Base-by-base conservation (phyloP, 768 basidiomycete genomes). In the Pleurotus ostreatus region DNA sequence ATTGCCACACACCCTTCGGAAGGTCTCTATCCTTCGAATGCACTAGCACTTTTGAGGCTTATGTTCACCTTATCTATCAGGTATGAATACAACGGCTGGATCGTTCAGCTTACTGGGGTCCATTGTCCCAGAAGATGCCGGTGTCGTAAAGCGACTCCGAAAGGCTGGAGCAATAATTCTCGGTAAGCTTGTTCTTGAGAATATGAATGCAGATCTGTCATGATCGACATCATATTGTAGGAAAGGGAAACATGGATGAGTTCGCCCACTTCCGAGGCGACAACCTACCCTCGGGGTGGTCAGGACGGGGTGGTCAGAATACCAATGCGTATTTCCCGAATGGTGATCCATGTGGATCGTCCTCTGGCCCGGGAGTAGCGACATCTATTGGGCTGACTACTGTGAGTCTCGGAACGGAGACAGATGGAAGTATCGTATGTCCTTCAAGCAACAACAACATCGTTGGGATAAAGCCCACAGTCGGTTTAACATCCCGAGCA, bases 381-480 rank as follows among this genome's bases (percentile, higher is more conserved):
- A 69, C 78, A 2, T 78, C 79, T 1, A 82, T 81, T 47, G 81
- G 82, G 15, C 69, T 83, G 13, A 66, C 72, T n/a, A 68, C 79
- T 12, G 78, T 79, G 1, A 67, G 76, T 0, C 68, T 82, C 1
- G 79, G 77, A 8, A 73, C 78, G 2, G 80, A 82, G 55, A 81
- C 81, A 0, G 76, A 79, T 56, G 80, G 83, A 5, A 81, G 81
- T 53, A 82, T 83, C 23, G 78, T 73, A 3, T 82, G 76, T 58
- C 84, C 82, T 20, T 66, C 78, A 0, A 73, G 71, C 60, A 65
- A 74, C 16, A 84, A 84, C 52, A 84, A 84, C 59, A 41, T 84
- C 4, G 83, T 73, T 3, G 84, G 83, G 0, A 80, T 85, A 46
- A 84, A 83, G 60, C 81, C 84, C 0, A 85, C 80, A 2, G 74